Evolutionary conservation across 495 filamentous ascomycete genomes (phyloP).

Genomic region (Tricharina praecox): DNA sequence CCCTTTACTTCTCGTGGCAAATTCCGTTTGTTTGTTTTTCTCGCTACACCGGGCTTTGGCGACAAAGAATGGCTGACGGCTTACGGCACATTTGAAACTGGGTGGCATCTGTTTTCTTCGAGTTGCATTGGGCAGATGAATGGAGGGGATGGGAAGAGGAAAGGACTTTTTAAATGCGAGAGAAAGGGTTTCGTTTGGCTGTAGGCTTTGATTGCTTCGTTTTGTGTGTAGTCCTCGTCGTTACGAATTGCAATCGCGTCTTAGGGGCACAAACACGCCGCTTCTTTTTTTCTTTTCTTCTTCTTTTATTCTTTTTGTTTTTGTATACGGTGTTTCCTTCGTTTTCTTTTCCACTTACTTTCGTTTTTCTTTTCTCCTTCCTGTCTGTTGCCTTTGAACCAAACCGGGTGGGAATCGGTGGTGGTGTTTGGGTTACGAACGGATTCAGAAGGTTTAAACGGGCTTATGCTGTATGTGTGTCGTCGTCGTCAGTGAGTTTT

Average conservation of each 20-base stretch:
- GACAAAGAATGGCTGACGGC: slow-evolving; percentile 24
- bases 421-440: too few relatives aligned
- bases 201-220: slow-evolving; percentile 9
- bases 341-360: slow-evolving; percentile 15
- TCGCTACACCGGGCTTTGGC: slow-evolving; percentile 16
- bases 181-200: background rate
- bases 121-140: slow-evolving; percentile 22
- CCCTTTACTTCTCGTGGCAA: too few relatives aligned
- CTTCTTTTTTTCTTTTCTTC: slow-evolving; percentile 23
- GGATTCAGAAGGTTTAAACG: too few relatives aligned
- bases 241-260: slow-evolving; percentile 10
- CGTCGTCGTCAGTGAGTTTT: too few relatives aligned
- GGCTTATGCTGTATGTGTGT: too few relatives aligned
- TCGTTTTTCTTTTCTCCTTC: background rate
- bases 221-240: slow-evolving; percentile 7
- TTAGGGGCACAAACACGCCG: slow-evolving; percentile 10
- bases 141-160: too few relatives aligned
- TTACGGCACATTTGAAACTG: slow-evolving; percentile 23
- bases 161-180: background rate
- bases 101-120: slow-evolving; percentile 23
- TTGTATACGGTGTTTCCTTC: slow-evolving; percentile 23
- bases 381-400: slow-evolving; percentile 6
- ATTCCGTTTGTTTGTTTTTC: slow-evolving; percentile 9
- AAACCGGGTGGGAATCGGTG: too few relatives aligned
- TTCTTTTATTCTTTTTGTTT: slow-evolving; percentile 16